A percentile compares a stretch with the other conserved stretches of the same genome.
Conservation (phyloP, 306 rosid species). For the Prunus campanulata region DNA sequence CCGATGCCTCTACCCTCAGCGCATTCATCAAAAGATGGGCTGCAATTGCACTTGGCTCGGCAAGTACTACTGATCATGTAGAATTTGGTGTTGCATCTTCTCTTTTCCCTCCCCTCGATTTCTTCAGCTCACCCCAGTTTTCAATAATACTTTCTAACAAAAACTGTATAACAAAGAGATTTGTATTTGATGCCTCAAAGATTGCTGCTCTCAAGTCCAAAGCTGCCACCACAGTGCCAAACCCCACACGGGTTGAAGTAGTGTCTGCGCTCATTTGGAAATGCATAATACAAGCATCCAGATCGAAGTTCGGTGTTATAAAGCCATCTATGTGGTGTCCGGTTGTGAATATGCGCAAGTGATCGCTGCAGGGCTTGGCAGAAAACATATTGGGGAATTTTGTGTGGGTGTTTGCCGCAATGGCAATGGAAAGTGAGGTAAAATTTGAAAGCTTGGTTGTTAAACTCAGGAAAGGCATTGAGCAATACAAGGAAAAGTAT, state of each 20-base stretch:
- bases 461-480: neutral
- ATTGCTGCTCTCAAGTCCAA: constrained; percentile 3
- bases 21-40: constrained; percentile 46
- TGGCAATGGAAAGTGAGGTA: neutral
- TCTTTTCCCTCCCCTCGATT: constrained; percentile 4
- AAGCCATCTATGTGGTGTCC: constrained; percentile 11
- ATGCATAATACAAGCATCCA: constrained; percentile 3
- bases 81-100: constrained; percentile 2
- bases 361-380: neutral
- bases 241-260: constrained; percentile 18
- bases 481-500: constrained; percentile 1
- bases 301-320: neutral
- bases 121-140: constrained; percentile 6
- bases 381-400: neutral
- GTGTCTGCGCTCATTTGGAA: constrained; percentile 24
- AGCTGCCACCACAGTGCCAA: constrained; percentile 9
- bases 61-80: neutral
- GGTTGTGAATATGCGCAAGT: neutral
- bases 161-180: constrained; percentile 11
- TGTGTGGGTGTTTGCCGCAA: constrained; percentile 1
- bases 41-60: neutral
- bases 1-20: constrained; percentile 41
- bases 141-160: neutral
- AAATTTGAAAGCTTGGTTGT: constrained; percentile 1
- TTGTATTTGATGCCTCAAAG: constrained; percentile 19